Percentiles rank a stretch among this genome's conserved stretches.
phyloP scores from a whole-genome alignment of 352 stramenopile genomes.

The Globisporangium perplexum region DNA sequence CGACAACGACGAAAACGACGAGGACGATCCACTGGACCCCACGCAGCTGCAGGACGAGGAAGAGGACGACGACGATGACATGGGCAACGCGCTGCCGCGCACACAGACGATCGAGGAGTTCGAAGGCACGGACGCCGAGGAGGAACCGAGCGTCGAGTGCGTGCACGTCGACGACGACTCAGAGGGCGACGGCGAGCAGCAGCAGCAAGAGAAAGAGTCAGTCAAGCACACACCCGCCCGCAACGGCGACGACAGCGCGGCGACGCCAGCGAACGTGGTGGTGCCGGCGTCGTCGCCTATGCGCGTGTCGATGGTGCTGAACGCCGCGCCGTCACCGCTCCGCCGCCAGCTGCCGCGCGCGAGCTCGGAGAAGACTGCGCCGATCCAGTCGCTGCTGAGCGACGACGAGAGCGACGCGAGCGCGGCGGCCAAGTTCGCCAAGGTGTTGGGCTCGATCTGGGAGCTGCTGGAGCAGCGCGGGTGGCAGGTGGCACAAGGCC shows the following conservation, averaged over 20 bases:
- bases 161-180: neutral
- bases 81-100: neutral
- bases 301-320: neutral
- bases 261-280: neutral
- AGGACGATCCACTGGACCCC: neutral
- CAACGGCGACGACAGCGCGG: neutral
- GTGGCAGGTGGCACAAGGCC: constrained; percentile 58
- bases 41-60: constrained; percentile 17
- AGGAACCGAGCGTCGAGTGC: constrained; percentile 3
- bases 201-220: neutral
- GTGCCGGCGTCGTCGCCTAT: neutral
- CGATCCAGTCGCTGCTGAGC: neutral
- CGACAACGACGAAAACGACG: constrained; percentile 7
- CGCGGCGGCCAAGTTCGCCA: constrained; percentile 34
- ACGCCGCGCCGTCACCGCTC: constrained; percentile 1
- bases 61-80: constrained; percentile 9
- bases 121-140: constrained; percentile 8
- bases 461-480: constrained; percentile 39
- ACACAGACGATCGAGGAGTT: constrained; percentile 13
- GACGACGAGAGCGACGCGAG: constrained; percentile 13
- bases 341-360: neutral
- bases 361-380: constrained; percentile 2
- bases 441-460: constrained; percentile 38
- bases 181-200: neutral
- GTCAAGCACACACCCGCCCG: neutral